These are phyloP conservation scores for Brassica nigra DNA, from an alignment of 345 rosid genomes.

Conservation along the genomic window DNA sequence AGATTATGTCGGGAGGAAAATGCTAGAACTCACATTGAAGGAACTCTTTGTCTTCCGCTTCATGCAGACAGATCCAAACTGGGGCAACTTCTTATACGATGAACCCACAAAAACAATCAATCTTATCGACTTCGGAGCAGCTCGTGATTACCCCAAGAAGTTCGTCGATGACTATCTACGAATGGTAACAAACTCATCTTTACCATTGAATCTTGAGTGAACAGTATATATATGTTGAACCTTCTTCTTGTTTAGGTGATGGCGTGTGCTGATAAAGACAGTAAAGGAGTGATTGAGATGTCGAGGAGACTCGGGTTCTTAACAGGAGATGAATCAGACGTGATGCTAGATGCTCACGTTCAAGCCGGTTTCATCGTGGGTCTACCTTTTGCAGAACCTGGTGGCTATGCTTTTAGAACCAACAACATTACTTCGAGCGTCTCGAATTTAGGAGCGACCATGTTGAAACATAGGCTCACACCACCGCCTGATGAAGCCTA, in stretches of 20 bases:
- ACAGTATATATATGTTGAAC: neutral
- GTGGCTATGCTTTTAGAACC: conserved; percentile 74
- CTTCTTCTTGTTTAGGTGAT: conserved; percentile 51
- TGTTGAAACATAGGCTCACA: conserved; percentile 93
- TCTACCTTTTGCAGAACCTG: conserved; percentile 75
- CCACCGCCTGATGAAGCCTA: conserved; percentile 96
- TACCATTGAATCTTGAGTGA: neutral
- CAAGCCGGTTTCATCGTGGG: conserved; percentile 92
- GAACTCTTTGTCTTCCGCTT: conserved; percentile 89
- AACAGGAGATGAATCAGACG: conserved; percentile 75
- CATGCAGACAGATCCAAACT: conserved; percentile 99
- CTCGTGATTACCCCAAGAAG: conserved; percentile 81
- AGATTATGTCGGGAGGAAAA: conserved; percentile 74
- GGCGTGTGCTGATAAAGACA: conserved; percentile 82
- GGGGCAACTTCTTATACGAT: conserved; percentile 90
- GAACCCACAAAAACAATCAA: conserved; percentile 66
- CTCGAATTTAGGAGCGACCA: conserved; percentile 78
- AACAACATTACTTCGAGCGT: conserved; percentile 72
- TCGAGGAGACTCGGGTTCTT: conserved; percentile 87
- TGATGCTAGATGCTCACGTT: conserved; percentile 88
- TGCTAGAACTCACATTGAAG: conserved; percentile 81
- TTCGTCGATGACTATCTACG: conserved; percentile 85
- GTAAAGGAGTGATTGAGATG: conserved; percentile 71
- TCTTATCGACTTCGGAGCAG: conserved; percentile 97
- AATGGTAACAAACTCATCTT: conserved; percentile 56